Evolutionary conservation across 176 grass and related monocot species (phyloP).

Genomic region (Carex cristatella): DNA sequence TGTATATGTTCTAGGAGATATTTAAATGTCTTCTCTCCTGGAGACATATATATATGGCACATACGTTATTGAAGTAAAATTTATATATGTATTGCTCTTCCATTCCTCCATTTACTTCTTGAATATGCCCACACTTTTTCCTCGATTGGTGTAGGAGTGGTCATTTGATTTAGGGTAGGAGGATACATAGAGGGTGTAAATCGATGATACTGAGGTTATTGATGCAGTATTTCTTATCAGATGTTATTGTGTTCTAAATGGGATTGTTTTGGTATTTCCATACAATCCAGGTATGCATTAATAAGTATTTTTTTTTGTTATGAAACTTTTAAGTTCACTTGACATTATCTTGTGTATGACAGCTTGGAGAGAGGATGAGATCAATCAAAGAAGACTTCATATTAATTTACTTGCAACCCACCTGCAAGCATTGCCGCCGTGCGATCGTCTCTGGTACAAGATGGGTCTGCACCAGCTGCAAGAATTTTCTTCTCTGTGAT

Average conservation of each 20-base stretch:
- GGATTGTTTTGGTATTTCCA: background rate
- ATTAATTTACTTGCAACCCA: slow-evolving; percentile 74
- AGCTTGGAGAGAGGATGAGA: slow-evolving; percentile 86
- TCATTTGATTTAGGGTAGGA: background rate
- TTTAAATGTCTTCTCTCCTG: background rate
- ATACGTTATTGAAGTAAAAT: background rate
- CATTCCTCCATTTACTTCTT: background rate
- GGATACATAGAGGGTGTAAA: background rate
- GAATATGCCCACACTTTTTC: background rate
- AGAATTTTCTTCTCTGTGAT: slow-evolving; percentile 83
- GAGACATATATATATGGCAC: background rate
- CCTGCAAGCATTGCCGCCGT: slow-evolving; percentile 74
- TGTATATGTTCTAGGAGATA: background rate
- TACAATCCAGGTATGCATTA: background rate
- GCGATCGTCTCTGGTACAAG: slow-evolving; percentile 54
- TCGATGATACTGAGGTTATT: background rate
- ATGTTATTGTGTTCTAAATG: background rate
- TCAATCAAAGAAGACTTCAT: slow-evolving; percentile 93
- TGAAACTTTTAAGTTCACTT: background rate
- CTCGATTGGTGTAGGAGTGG: background rate
- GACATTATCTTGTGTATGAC: slow-evolving; percentile 19
- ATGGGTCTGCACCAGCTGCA: slow-evolving; percentile 78
- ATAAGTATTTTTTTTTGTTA: background rate
- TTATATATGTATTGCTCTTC: background rate
- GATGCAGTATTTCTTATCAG: background rate